Base-by-base conservation (phyloP, 2,329 filamentous ascomycete genomes). In the Ophiostoma angusticollis region DNA sequence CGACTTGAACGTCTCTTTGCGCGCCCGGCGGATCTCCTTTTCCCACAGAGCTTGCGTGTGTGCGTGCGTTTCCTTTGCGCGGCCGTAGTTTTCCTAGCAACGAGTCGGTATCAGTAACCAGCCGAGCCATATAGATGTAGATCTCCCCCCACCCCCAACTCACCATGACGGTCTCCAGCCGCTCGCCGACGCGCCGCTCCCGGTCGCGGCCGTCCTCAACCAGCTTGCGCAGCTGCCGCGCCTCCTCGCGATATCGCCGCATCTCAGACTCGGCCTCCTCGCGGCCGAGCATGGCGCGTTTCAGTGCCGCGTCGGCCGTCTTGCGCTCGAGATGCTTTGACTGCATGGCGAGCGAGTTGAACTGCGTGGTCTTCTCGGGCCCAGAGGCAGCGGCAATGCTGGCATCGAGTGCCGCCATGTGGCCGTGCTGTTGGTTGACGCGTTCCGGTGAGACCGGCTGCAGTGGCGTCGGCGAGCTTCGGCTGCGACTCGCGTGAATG, bases 1-100 rank as follows among this genome's bases (percentile, higher is more conserved):
- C n/a, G 73, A 70, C 53, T 83, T 84, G 66, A 83, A 84, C 3
- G 75, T 76, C 49, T 84, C 80, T 50, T 84, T 84, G 35, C 78
- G 67, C 9, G 73, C 69, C 40, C 74, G 68, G 39, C 79, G 70
- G 31, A 83, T 76, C 55, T 84, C 80, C 54, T 84, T 84, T 50
- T 84, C 80, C 71, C 79, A 84, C 9, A 81, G 58, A 16, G 72
- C 61, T 55, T 79, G 72, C 9, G 74, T 77, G 52, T 80, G 74
- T 28, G 71, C 68, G 49, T 80, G 70, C 27, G 75, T 79, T 51
- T 81, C 79, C 56, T 84, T 84, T 37, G 74, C 70, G 44, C 75
- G 75, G 22, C 74, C 70, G 50, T 79, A 79, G 53, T 78, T 79
- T 50, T 82, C 79, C 80, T 84, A 13, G 19, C 22, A 14, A 7